Base-by-base conservation (phyloP, 805 yeast genomes). In the Schwanniomyces pseudopolymorphus region DNA sequence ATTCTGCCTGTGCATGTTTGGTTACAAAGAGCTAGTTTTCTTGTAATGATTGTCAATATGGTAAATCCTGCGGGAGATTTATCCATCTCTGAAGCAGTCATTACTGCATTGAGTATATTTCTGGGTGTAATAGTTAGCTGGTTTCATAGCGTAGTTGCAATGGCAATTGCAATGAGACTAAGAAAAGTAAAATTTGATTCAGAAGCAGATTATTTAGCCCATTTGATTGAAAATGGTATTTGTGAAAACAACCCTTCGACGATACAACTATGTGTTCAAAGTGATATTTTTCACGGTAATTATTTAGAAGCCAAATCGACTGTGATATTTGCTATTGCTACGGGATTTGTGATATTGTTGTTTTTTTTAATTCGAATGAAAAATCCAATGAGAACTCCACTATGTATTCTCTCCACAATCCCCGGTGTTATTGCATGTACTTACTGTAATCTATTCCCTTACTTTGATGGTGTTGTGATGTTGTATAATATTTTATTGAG, bases 1-100 rank as follows among this genome's bases (percentile, higher is more conserved):
- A 55, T 63, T 3, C 68, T 64, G 2, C 37, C 46, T 2, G 51
- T 62, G 1, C 53, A 58, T 38, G 39, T 35, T 19, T 68, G 71
- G 71, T 14, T 66, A 0, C 71, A 71, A 5, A 43, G 42, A 17
- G 69, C 66, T 3, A 51, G 64, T 2, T 67, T 57, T 46, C 50
- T 67, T 36, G 43, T 63, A 27, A 66, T 58, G 36, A 56, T 66
- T 11, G 49, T 66, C 20, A 66, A 62, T 2, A 63, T 65, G 39
- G 56, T 66, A 21, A 45, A 44, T 3, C 52, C 55, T 17, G 35
- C 62, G n/a, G 72, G 73, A 2, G 69, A 69, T 2, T 42, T 46
- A 10, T 59, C 60, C 46, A 46, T 66, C 3, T 48, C 54, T n/a
- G 28, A 47, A 13, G 59, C 60, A 36, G 39, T 55, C 5, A 43